Evolutionary conservation across 441 rosid species (phyloP).

Genomic region (Capsella rubella): DNA sequence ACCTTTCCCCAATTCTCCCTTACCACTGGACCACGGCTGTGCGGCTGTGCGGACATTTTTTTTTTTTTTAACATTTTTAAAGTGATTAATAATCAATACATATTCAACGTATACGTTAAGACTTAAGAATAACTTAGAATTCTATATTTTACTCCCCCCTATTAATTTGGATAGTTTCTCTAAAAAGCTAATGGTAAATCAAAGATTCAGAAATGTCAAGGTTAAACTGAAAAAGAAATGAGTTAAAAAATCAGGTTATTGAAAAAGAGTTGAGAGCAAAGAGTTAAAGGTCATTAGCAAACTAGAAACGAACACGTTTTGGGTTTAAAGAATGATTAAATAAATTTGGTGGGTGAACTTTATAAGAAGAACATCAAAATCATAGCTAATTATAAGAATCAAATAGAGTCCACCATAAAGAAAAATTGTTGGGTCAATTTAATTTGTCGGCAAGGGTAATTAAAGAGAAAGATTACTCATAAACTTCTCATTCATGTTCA

Average conservation of each 20-base stretch:
- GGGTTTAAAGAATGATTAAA: background rate
- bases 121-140: background rate
- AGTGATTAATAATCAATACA: background rate
- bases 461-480: no score
- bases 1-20: no score
- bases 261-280: background rate
- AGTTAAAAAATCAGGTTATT: background rate
- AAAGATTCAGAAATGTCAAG: background rate
- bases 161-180: background rate
- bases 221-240: background rate
- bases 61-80: background rate
- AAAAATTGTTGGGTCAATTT: conserved; percentile 5
- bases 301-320: conserved; percentile 12
- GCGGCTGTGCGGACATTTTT: no score
- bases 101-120: background rate
- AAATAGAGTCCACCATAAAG: conserved; percentile 14
- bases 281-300: background rate
- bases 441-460: conserved; percentile 5
- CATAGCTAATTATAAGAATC: conserved; percentile 18
- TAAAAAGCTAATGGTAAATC: background rate
- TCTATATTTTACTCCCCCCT: background rate
- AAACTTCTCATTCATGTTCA: no score
- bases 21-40: no score
- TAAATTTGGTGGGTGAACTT: conserved; percentile 15
- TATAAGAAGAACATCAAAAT: conserved; percentile 23